Evolutionary conservation across 228 moss, liverwort and hornwort species (phyloP).

Genomic region (Sphagnum fallax): DNA sequence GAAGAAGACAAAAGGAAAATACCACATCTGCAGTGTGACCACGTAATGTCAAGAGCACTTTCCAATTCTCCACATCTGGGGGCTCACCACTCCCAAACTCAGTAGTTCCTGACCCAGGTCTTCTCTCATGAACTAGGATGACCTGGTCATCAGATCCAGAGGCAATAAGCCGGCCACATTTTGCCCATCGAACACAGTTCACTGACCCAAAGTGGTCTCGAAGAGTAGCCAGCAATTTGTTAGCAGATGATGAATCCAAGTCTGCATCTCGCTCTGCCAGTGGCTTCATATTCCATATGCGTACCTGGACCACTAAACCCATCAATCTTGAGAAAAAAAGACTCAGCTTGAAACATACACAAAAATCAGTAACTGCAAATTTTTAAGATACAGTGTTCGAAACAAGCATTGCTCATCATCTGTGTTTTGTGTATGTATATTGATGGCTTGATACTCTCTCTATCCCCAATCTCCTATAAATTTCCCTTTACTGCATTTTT

Average conservation of each 20-base stretch:
- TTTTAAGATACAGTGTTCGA: too few species aligned
- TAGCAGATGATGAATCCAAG: slow-evolving; percentile 27
- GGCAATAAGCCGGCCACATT: slow-evolving; percentile 74
- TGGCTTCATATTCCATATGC: slow-evolving; percentile 91
- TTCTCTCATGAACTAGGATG: slow-evolving; percentile 75
- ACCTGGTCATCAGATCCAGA: slow-evolving; percentile 95
- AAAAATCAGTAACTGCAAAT: too few species aligned
- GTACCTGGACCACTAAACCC: slow-evolving; percentile 28
- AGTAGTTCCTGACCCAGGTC: slow-evolving; percentile 87
- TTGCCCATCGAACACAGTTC: slow-evolving; percentile 98
- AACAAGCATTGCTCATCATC: too few species aligned
- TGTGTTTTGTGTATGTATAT: too few species aligned
- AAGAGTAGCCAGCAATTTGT: slow-evolving; percentile 80
- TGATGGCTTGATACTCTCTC: too few species aligned
- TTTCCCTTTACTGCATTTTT: too few species aligned
- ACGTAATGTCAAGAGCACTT: slow-evolving; percentile 74
- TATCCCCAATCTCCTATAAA: too few species aligned
- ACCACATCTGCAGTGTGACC: slow-evolving; percentile 95
- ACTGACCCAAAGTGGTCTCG: slow-evolving; percentile 97
- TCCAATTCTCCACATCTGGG: slow-evolving; percentile 98
- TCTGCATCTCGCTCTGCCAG: slow-evolving; percentile 53
- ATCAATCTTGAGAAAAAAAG: too few species aligned
- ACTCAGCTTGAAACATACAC: too few species aligned
- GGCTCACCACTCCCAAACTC: slow-evolving; percentile 98
- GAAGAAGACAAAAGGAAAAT: slow-evolving; percentile 28